Evolutionary conservation across 139 green algal species (phyloP).

Genomic region (Astrephomene gubernaculifera): DNA sequence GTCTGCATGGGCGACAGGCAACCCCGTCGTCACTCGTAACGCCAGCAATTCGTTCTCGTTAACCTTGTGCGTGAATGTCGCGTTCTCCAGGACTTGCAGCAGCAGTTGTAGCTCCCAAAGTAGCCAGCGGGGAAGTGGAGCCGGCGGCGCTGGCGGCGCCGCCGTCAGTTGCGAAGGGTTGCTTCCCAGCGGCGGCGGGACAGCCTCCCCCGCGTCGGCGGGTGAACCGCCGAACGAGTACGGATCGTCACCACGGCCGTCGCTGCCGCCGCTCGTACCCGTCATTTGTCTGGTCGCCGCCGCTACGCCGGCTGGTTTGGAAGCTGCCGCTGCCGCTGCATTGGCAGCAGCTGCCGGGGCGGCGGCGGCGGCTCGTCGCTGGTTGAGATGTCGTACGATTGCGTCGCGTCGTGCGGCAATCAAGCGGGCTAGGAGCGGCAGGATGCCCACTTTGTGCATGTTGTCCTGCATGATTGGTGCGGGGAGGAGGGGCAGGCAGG

Average conservation of each 20-base stretch:
- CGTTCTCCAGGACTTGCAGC: slow-evolving; percentile 73
- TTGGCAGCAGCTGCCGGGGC: background rate
- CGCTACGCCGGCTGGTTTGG: background rate
- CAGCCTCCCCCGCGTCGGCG: background rate
- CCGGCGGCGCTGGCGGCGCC: background rate
- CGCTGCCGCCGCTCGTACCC: background rate
- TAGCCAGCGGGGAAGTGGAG: background rate
- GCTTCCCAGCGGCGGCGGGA: background rate
- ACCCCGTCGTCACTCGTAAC: slow-evolving; percentile 39
- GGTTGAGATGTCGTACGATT: background rate
- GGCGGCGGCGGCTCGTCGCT: background rate
- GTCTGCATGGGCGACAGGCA: slow-evolving; percentile 39
- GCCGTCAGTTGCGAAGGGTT: background rate
- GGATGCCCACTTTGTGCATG: slow-evolving; percentile 35
- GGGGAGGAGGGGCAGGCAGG: background rate
- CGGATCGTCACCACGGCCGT: background rate
- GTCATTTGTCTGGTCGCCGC: no score
- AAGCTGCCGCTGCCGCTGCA: background rate
- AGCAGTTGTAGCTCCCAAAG: slow-evolving; percentile 47
- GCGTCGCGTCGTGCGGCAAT: background rate
- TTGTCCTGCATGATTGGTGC: slow-evolving; percentile 21
- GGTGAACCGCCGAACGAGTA: slow-evolving; percentile 1
- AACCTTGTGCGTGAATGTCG: slow-evolving; percentile 73
- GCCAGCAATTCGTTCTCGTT: slow-evolving; percentile 66
- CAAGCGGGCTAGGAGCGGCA: slow-evolving; percentile 38